Evolutionary conservation across 306 rosid species (phyloP), one percentile per base, ranked within the genome.

Genomic region (Corylus americana): DNA sequence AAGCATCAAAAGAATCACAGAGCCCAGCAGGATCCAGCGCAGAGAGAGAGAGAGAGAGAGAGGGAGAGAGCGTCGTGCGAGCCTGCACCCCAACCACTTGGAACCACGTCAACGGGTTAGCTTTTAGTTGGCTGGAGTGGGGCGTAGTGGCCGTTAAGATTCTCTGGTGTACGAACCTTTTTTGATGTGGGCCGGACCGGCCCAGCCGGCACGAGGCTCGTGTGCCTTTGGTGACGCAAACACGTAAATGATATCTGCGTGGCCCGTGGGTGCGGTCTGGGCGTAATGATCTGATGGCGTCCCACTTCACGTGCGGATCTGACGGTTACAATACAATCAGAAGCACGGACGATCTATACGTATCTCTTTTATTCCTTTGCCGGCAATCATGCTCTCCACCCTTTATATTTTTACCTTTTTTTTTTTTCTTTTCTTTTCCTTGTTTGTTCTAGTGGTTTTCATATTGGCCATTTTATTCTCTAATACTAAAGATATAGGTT

Each of bases 171-270:
- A 31, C 35, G 35, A 4, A 14, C 20, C 31, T 66, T 8, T 66
- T 39, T n/a, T 1, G 16, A 9, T 76, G 55, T 53, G 85, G 74
- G 81, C 78, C 83, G 85, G 82, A 76, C 69, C 69, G 13, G 29
- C 85, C 80, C 74, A 74, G 70, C 31, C 70, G 49, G 67, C 81
- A 85, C 79, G 79, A 70, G 79, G 54, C 86, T 71, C 83, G 81
- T 72, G 88, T 63, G 81, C 48, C 73, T 54, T 39, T 16, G 54
- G 20, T 73, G 85, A 71, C 74, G 77, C 75, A 18, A 51, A 44
- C 53, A 1, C 71, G 22, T 35, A n/a, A 42, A 29, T 11, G 49
- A 9, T 39, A 17, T 67, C 25, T n/a, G 68, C 68, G 42, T 18
- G 20, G 20, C 8, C 7, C 68, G 42, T 18, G 20, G 20, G 20